Percentiles rank a stretch among this genome's conserved stretches.
Conservation (phyloP, 2,329 filamentous ascomycete species). For the Talaromyces marneffei region DNA sequence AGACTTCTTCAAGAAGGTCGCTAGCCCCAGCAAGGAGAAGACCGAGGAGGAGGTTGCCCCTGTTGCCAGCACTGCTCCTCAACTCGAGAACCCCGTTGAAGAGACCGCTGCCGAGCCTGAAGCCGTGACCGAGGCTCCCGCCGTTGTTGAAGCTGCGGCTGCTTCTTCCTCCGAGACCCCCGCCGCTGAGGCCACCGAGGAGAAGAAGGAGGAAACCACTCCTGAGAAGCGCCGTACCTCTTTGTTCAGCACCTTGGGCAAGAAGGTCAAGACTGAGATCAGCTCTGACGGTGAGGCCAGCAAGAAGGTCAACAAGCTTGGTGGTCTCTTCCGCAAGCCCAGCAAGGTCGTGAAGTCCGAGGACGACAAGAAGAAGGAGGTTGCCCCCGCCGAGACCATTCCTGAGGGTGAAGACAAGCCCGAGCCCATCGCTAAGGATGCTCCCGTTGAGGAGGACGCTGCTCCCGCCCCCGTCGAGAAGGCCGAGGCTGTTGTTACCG, state of each 20-base stretch:
- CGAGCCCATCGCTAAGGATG: conserved; percentile 18
- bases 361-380: conserved; percentile 31
- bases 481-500: conserved; percentile 19
- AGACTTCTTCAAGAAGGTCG: conserved; percentile 66
- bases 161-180: conserved; percentile 23
- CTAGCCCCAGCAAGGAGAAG: conserved; percentile 42
- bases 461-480: conserved; percentile 21
- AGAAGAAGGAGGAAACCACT: conserved; percentile 24
- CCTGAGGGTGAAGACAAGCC: conserved; percentile 27
- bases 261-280: conserved; percentile 49
- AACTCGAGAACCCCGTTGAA: conserved; percentile 43
- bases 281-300: conserved; percentile 42
- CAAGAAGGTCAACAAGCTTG: conserved; percentile 45
- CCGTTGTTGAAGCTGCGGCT: conserved; percentile 24
- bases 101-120: conserved; percentile 33
- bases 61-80: conserved; percentile 45
- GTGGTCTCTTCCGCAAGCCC: conserved; percentile 45
- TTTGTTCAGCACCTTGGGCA: conserved; percentile 50
- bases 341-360: conserved; percentile 44
- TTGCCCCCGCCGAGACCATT: conserved; percentile 24
- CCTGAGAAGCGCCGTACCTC: conserved; percentile 44
- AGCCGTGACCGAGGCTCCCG: conserved; percentile 39
- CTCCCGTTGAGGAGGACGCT: conserved; percentile 24
- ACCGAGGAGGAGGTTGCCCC: conserved; percentile 44
- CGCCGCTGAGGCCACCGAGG: conserved; percentile 23